A percentile compares a stretch with the other conserved stretches of the same genome.
These are phyloP conservation scores for Phenoliferia sp. DNA, from an alignment of 1,284 basidiomycete species.

Conservation along the genomic window DNA sequence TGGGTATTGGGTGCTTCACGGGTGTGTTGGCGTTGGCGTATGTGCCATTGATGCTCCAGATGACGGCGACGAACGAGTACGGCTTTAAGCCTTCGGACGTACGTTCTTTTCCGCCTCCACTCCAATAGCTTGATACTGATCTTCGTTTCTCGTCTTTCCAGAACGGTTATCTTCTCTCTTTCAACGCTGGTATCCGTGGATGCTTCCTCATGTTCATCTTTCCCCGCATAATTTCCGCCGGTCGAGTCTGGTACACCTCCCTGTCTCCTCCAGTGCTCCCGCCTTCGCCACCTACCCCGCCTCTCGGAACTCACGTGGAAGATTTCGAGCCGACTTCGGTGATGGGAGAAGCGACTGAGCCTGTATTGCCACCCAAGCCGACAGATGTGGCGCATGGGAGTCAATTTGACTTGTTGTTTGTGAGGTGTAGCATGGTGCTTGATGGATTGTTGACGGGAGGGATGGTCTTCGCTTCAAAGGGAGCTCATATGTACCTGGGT, in stretches of 20 bases:
- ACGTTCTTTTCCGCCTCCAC: constrained; percentile 18
- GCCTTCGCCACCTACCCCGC: constrained; percentile 1
- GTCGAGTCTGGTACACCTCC: constrained; percentile 34
- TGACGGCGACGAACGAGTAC: constrained; percentile 40
- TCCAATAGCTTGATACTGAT: constrained; percentile 10
- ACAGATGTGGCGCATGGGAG: constrained; percentile 33
- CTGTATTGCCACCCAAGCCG: neutral
- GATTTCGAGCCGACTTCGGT: constrained; percentile 10
- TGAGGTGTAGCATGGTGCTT: constrained; percentile 41
- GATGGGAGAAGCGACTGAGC: constrained; percentile 1
- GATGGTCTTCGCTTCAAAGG: constrained; percentile 30
- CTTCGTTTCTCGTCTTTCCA: neutral
- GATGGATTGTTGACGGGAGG: constrained; percentile 40
- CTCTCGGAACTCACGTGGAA: neutral
- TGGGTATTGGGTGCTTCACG: constrained; percentile 41
- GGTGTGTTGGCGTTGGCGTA: constrained; percentile 41
- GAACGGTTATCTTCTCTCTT: constrained; percentile 28
- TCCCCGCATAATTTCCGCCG: constrained; percentile 40
- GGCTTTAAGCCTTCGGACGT: constrained; percentile 39
- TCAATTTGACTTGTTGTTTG: constrained; percentile 42
- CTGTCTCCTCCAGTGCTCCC: neutral
- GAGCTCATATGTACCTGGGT: constrained; percentile 42
- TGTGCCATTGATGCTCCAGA: constrained; percentile 40
- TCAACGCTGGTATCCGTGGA: constrained; percentile 35
- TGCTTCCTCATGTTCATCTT: constrained; percentile 42